These are phyloP conservation scores for Crithidia mellificae DNA, from an alignment of 208 protist species.

Conservation along the genomic window DNA sequence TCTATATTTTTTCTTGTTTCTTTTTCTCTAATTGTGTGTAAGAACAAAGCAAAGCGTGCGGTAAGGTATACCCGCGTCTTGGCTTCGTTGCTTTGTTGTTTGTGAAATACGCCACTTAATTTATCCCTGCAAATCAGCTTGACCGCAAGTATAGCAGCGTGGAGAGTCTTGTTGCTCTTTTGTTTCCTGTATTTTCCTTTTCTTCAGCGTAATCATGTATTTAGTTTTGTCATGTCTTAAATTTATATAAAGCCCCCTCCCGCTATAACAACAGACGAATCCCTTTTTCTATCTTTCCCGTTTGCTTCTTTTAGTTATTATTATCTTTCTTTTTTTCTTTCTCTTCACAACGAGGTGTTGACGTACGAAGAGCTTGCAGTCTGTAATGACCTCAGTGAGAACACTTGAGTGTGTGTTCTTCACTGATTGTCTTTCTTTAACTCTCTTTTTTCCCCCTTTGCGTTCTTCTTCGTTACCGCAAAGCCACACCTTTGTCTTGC, in stretches of 20 bases:
- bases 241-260: neutral
- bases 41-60: neutral
- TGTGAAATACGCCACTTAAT: neutral
- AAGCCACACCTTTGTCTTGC: neutral
- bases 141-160: neutral
- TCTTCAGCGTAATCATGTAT: neutral
- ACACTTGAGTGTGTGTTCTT: neutral
- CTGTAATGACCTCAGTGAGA: neutral
- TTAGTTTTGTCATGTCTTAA: neutral
- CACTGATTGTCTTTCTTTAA: neutral
- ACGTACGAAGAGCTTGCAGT: neutral
- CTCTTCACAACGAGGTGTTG: neutral
- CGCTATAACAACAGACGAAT: neutral
- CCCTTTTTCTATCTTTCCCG: too few species aligned
- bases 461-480: too few species aligned
- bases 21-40: neutral
- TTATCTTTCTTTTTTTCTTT: conserved; percentile 6
- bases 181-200: neutral
- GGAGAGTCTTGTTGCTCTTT: neutral
- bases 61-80: neutral
- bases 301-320: too few species aligned
- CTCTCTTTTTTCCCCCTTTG: neutral
- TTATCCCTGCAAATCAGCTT: neutral
- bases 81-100: neutral
- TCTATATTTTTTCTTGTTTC: too few species aligned